Conservation (phyloP, 75 land plant species). For the Cryptomeria japonica region DNA sequence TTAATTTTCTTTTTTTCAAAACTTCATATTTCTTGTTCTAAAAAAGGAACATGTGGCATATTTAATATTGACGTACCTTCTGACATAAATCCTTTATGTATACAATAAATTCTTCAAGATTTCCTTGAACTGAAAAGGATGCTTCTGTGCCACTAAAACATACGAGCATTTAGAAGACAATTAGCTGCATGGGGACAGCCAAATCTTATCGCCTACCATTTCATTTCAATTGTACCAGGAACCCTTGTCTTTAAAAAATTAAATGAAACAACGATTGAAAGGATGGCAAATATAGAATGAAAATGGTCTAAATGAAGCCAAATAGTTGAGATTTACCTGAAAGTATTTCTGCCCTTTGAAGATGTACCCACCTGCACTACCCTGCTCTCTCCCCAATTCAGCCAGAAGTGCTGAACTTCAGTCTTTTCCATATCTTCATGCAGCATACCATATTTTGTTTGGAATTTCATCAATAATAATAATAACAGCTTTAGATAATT, state of each 20-base stretch:
- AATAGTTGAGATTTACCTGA: neutral
- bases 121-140: slow-evolving; percentile 9
- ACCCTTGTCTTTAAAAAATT: neutral
- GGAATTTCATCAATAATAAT: slow-evolving; percentile 1
- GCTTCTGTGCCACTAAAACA: slow-evolving; percentile 4
- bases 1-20: neutral
- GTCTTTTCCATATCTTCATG: neutral
- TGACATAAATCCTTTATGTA: slow-evolving; percentile 6
- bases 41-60: neutral
- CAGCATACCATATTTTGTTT: neutral
- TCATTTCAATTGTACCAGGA: neutral
- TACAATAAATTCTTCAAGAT: slow-evolving; percentile 6
- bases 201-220: neutral
- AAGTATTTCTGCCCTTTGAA: neutral
- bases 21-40: neutral
- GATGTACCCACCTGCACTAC: neutral
- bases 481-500: neutral
- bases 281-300: neutral
- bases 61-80: neutral
- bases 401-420: neutral
- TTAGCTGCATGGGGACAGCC: neutral
- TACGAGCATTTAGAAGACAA: neutral
- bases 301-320: neutral
- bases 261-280: neutral
- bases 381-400: neutral